Percentiles rank a stretch among this genome's conserved stretches.
Conservation (phyloP, 768 basidiomycete species). For the Rhodotorula taiwanensis region DNA sequence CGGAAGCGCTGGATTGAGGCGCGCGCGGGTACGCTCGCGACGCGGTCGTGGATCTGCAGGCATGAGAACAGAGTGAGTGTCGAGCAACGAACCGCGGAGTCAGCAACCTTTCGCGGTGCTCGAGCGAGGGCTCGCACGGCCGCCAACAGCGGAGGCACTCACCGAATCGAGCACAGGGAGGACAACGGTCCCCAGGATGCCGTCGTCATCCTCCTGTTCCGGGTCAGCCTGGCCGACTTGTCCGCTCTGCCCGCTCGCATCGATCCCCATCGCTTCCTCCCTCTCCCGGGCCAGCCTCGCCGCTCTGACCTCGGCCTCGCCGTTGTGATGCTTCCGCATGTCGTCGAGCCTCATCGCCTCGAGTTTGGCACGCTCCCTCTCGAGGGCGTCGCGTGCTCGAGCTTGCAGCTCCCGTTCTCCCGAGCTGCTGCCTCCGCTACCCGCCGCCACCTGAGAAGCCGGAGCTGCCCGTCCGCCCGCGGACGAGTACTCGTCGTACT, state of each 20-base stretch:
- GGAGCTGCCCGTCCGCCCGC: not conserved
- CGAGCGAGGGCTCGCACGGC: too few species aligned
- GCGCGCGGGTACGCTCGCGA: constrained; percentile 78
- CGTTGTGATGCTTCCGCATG: not conserved
- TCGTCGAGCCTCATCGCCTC: constrained; percentile 15
- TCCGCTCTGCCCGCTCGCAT: constrained; percentile 2
- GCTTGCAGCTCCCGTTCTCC: constrained; percentile 1
- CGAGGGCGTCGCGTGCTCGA: constrained; percentile 18
- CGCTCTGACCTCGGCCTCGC: not conserved
- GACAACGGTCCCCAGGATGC: constrained; percentile 90
- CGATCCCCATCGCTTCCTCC: too few species aligned
- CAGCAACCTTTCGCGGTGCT: too few species aligned
- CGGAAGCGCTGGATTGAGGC: constrained; percentile 78
- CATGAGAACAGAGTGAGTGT: not conserved
- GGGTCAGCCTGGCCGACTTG: constrained; percentile 39
- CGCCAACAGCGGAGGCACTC: constrained; percentile 46
- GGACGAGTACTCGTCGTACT: constrained; percentile 30
- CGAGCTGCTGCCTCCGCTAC: too few species aligned
- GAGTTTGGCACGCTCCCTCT: constrained; percentile 26
- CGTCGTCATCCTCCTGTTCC: constrained; percentile 35
- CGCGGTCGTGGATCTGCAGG: constrained; percentile 75
- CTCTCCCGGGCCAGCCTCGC: not conserved
- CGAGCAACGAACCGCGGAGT: too few species aligned
- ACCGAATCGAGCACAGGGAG: constrained; percentile 94
- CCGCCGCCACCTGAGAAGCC: not conserved